Base-by-base conservation (phyloP, 2,329 filamentous ascomycete species). In the Clonostachys solani region DNA sequence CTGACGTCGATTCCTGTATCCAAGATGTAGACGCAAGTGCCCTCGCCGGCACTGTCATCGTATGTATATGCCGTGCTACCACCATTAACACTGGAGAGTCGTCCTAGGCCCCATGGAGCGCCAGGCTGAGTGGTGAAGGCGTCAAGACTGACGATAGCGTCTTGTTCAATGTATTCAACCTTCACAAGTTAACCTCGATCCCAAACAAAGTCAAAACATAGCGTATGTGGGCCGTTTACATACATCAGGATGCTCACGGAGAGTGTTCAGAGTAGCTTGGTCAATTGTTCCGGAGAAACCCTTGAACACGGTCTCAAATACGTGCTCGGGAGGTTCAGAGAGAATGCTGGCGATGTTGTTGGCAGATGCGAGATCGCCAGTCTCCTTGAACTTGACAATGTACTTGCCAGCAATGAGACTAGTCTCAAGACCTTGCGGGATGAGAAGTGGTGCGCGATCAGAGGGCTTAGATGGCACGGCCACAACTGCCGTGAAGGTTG, bases 131-230 rank as follows among this genome's bases (percentile, higher is more conserved):
- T 50, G n/a, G 46, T 36, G 63, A 48, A 78, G 33, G 45, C 40
- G 7, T 35, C 41, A 12, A 40, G 35, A 16, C 17, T 56, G 37
- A 69, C 56, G 13, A 55, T 49, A 33, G 52, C 56, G 43, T 71
- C 65, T 35, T 62, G 61, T 55, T 70, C 65, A 10, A 70, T 54
- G 47, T 63, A 68, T 5, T 61, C 59, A 34, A 68, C 63, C 52
- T 55, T 15, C 8, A 10, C 3, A 29, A 10, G 3, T 29, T 10
- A 29, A 29, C 40, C 66, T 17, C 23, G n/a, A 8, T 35, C 33
- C 36, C 42, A 45, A 29, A 10, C n/a, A 15, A 33, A 13, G 29
- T 12, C 18, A 36, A 23, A 36, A 16, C 15, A 18, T 33, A 15
- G 6, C 6, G 15, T 16, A 33, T 15, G 4, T 5, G 9, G 13